These are phyloP conservation scores for Jamesozyma piceae DNA, from an alignment of 805 yeast species.

Conservation along the genomic window DNA sequence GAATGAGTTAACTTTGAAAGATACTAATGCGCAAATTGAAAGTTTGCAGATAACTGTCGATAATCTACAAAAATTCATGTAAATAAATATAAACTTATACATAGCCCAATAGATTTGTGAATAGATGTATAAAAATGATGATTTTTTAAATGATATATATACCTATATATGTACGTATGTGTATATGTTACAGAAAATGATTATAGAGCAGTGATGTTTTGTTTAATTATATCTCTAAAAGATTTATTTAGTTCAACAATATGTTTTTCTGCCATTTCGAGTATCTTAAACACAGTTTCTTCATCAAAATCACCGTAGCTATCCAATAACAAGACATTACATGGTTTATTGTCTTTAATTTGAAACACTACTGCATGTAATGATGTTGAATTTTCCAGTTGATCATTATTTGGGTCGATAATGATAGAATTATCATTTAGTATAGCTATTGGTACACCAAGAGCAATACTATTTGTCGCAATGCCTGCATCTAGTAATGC, in stretches of 20 bases:
- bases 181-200: background rate
- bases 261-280: conserved; percentile 43
- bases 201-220: conserved; percentile 31
- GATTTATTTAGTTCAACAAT: conserved; percentile 37
- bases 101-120: background rate
- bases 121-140: background rate
- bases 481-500: conserved; percentile 79
- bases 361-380: conserved; percentile 60
- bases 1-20: conserved; percentile 56
- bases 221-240: conserved; percentile 40
- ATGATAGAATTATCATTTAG: conserved; percentile 25
- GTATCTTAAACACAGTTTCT: conserved; percentile 40
- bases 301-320: conserved; percentile 63
- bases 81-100: no score
- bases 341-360: conserved; percentile 35
- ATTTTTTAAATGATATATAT: background rate
- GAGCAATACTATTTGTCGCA: conserved; percentile 54
- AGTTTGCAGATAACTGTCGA: conserved; percentile 77
- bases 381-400: conserved; percentile 40
- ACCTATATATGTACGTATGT: background rate
- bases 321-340: conserved; percentile 57
- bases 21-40: conserved; percentile 71
- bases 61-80: conserved; percentile 32
- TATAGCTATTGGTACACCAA: conserved; percentile 44
- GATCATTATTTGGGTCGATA: conserved; percentile 39